Evolutionary conservation across 2,329 filamentous ascomycete species (phyloP).

Genomic region (Remersonia thermophila): DNA sequence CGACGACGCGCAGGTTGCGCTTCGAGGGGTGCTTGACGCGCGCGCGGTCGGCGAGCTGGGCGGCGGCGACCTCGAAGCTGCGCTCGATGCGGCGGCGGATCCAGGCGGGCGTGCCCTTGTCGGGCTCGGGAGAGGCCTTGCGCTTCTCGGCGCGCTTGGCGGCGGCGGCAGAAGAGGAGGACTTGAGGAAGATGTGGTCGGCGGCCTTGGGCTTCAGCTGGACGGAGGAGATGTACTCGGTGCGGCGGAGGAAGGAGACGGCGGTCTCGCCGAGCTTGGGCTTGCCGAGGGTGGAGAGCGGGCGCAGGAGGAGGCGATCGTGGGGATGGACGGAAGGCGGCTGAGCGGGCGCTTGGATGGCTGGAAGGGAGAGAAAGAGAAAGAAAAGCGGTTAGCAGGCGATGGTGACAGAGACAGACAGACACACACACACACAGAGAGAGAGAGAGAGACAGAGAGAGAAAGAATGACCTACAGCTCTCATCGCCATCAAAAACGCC

Average conservation of each 20-base stretch:
- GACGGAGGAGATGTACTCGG: slow-evolving; percentile 76
- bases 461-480: slow-evolving; percentile 50
- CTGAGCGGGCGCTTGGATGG: slow-evolving; percentile 67
- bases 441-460: slow-evolving; percentile 4
- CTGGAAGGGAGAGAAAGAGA: slow-evolving; percentile 41
- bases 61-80: slow-evolving; percentile 43
- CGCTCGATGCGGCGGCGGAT: slow-evolving; percentile 57
- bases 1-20: slow-evolving; percentile 44
- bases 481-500: slow-evolving; percentile 93
- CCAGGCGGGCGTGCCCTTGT: slow-evolving; percentile 50
- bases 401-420: too few relatives aligned
- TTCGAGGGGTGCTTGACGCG: slow-evolving; percentile 47
- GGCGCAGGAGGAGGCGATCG: slow-evolving; percentile 72
- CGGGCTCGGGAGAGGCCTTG: slow-evolving; percentile 41
- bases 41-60: slow-evolving; percentile 40
- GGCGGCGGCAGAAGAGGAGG: slow-evolving; percentile 18
- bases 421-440: slow-evolving; percentile 5
- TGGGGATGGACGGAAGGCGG: slow-evolving; percentile 64
- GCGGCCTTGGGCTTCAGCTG: slow-evolving; percentile 40
- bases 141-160: slow-evolving; percentile 32
- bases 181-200: slow-evolving; percentile 22
- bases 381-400: slow-evolving; percentile 14
- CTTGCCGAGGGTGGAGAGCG: slow-evolving; percentile 75
- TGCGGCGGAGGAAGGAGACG: slow-evolving; percentile 88
- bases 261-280: slow-evolving; percentile 62